A percentile compares a stretch with the other conserved stretches of the same genome.
Conservation (phyloP, 495 filamentous ascomycete species). For the Aspergillus conjunctus region DNA sequence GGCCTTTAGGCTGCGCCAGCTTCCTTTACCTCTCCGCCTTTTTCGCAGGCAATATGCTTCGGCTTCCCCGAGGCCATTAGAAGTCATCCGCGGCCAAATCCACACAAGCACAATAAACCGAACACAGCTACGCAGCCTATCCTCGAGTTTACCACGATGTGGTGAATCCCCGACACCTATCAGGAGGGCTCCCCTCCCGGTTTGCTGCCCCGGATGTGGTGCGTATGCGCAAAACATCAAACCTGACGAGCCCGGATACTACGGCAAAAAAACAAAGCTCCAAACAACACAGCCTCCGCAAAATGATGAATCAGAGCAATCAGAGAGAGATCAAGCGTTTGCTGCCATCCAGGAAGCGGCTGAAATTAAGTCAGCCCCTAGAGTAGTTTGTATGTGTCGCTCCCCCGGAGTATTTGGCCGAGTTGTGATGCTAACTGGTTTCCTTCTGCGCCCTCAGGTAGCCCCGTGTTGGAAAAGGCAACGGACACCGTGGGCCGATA, state of each 20-base stretch:
- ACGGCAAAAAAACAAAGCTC: conserved; percentile 57
- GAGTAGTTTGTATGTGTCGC: conserved; percentile 27
- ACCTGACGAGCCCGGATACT: conserved; percentile 76
- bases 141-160: conserved; percentile 20
- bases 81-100: conserved; percentile 7
- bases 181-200: conserved; percentile 31
- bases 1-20: conserved; percentile 13
- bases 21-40: conserved; percentile 2
- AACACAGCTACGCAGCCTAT: conserved; percentile 27
- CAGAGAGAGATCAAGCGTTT: conserved; percentile 28
- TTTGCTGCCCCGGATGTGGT: conserved; percentile 83
- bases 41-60: not conserved
- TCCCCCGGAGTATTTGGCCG: not conserved
- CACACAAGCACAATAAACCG: not conserved
- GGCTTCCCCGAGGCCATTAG: conserved; percentile 4
- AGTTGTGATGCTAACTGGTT: not conserved
- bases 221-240: conserved; percentile 74
- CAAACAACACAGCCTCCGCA: conserved; percentile 43
- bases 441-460: conserved; percentile 27
- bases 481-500: conserved; percentile 28
- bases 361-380: conserved; percentile 16
- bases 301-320: conserved; percentile 14
- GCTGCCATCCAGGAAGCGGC: conserved; percentile 20
- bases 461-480: conserved; percentile 43
- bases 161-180: conserved; percentile 14